These are phyloP conservation scores for Entonaema liquescens DNA, from an alignment of 495 filamentous ascomycete species.

Conservation along the genomic window DNA sequence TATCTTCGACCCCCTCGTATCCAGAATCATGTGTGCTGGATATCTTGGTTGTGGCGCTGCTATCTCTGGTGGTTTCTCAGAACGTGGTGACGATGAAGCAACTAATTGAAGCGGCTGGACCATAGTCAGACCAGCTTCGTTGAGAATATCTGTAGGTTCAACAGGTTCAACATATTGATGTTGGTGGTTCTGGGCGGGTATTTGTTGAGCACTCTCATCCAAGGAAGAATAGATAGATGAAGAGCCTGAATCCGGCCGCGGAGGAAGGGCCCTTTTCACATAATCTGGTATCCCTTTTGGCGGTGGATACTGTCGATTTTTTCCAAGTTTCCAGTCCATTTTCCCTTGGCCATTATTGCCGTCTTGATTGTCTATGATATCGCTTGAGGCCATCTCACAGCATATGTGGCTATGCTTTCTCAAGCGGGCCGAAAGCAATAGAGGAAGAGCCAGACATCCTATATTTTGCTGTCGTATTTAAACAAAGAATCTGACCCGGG, in stretches of 20 bases:
- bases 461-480: not conserved
- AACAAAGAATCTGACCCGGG: not conserved
- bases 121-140: constrained; percentile 17
- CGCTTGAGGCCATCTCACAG: constrained; percentile 22
- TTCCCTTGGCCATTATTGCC: not conserved
- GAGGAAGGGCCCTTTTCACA: constrained; percentile 35
- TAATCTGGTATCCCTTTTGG: constrained; percentile 28
- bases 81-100: not conserved
- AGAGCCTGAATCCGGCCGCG: constrained; percentile 13
- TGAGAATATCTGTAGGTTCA: not conserved
- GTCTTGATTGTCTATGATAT: not conserved
- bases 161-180: not conserved
- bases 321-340: not conserved
- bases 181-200: not conserved
- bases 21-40: constrained; percentile 12
- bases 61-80: constrained; percentile 5
- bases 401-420: not conserved
- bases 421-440: not conserved
- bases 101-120: constrained; percentile 13
- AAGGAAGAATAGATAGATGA: constrained; percentile 11
- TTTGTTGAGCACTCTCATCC: not conserved
- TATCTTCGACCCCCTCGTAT: not conserved
- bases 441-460: not conserved
- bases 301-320: constrained; percentile 17
- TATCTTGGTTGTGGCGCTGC: constrained; percentile 27